These are phyloP conservation scores for Claviceps quebecensis DNA, from an alignment of 2,329 filamentous ascomycete species.

Conservation along the genomic window DNA sequence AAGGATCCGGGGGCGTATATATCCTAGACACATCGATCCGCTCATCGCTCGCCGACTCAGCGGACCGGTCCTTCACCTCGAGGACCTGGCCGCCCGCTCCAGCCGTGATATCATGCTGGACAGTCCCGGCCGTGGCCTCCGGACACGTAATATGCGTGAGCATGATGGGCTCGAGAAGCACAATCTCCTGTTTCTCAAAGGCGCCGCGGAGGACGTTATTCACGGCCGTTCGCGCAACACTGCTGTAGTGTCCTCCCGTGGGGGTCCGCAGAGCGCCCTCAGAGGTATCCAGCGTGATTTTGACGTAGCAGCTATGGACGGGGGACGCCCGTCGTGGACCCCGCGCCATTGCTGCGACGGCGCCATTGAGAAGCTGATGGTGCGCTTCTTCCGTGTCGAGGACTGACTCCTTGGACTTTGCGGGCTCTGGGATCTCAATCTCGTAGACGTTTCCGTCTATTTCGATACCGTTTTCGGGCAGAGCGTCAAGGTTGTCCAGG, in stretches of 20 bases:
- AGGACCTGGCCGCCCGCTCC: constrained; percentile 60
- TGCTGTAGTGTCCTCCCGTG: constrained; percentile 52
- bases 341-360: constrained; percentile 67
- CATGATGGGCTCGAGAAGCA: constrained; percentile 89
- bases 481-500: constrained; percentile 20
- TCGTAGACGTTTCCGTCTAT: constrained; percentile 58
- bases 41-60: constrained; percentile 21
- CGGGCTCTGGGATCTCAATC: constrained; percentile 40
- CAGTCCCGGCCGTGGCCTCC: constrained; percentile 63
- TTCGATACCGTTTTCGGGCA: constrained; percentile 30
- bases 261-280: constrained; percentile 42
- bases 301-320: constrained; percentile 61
- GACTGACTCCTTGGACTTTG: constrained; percentile 30
- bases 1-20: constrained; percentile 82
- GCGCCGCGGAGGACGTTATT: constrained; percentile 53
- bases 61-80: constrained; percentile 47
- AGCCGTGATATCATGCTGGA: constrained; percentile 69
- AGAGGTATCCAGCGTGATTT: constrained; percentile 52
- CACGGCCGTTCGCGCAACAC: constrained; percentile 48
- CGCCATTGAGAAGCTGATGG: constrained; percentile 60
- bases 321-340: constrained; percentile 72
- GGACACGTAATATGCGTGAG: constrained; percentile 74
- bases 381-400: constrained; percentile 37
- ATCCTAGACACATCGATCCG: constrained; percentile 58
- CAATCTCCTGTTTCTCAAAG: constrained; percentile 37